phyloP scores from a whole-genome alignment of 352 stramenopile species.

The Pythium periplocum region DNA sequence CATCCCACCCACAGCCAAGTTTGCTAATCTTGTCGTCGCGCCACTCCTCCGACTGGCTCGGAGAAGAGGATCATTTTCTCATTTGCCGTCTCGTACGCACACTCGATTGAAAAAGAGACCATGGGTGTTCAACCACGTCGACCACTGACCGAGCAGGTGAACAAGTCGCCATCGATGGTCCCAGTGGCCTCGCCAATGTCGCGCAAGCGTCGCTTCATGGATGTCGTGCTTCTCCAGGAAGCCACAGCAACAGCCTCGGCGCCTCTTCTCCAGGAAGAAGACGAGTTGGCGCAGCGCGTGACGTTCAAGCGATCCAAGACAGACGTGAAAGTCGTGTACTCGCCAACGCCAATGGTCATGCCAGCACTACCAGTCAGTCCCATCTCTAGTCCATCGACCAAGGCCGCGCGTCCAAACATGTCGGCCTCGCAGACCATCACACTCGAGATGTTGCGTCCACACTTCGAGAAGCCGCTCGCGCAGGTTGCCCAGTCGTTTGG shows the following conservation, averaged over 20 bases:
- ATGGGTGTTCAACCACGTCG: constrained; percentile 19
- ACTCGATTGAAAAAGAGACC: neutral
- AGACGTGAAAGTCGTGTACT: constrained; percentile 3
- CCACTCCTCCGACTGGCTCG: no score
- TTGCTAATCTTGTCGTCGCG: no score
- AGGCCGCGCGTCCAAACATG: constrained; percentile 50
- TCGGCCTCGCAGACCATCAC: constrained; percentile 76
- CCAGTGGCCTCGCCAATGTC: constrained; percentile 8
- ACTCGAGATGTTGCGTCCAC: constrained; percentile 69
- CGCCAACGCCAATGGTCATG: neutral
- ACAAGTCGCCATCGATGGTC: constrained; percentile 9
- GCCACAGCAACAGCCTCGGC: neutral
- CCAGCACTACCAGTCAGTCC: neutral
- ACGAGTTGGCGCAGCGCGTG: constrained; percentile 12
- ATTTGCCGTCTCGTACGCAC: neutral
- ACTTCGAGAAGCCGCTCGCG: constrained; percentile 82
- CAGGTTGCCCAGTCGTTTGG: constrained; percentile 72
- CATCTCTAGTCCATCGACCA: neutral
- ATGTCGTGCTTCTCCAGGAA: constrained; percentile 13
- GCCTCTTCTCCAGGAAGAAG: neutral
- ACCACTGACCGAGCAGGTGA: constrained; percentile 3
- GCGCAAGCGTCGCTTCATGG: constrained; percentile 22
- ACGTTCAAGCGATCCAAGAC: constrained; percentile 23
- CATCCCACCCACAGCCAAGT: no score
- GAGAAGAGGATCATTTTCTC: neutral